A percentile compares a stretch with the other conserved stretches of the same genome.
Evolutionary conservation across 345 rosid species (phyloP).

Genomic region (Eucalyptus paniculata): DNA sequence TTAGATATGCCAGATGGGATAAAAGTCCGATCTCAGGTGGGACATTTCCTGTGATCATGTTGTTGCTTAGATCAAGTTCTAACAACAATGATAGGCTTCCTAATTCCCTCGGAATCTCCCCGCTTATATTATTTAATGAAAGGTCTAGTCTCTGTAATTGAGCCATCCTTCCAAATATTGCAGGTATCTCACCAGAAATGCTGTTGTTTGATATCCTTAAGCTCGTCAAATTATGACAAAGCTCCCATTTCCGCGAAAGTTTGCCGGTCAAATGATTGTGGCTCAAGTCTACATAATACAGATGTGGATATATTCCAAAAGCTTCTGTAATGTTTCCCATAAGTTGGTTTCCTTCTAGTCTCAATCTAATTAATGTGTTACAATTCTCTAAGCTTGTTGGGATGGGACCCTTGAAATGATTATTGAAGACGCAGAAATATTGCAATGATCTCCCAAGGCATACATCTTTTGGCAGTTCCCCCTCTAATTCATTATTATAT

Average conservation of each 20-base stretch:
- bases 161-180: too few relatives aligned
- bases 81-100: too few relatives aligned
- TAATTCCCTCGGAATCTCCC: too few relatives aligned
- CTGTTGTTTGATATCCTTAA: too few relatives aligned
- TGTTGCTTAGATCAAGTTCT: too few relatives aligned
- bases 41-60: fast-evolving
- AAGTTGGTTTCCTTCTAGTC: not conserved
- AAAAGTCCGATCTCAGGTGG: fast-evolving
- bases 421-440: fast-evolving
- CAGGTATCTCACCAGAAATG: too few relatives aligned
- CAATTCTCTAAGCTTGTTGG: not conserved
- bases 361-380: not conserved
- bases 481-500: too few relatives aligned
- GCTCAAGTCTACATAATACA: not conserved
- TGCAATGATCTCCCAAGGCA: not conserved
- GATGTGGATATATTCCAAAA: not conserved
- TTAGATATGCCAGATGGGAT: fast-evolving
- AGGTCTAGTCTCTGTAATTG: too few relatives aligned
- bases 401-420: not conserved
- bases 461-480: too few relatives aligned
- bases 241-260: too few relatives aligned
- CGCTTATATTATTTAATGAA: too few relatives aligned
- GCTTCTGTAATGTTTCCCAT: not conserved
- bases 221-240: too few relatives aligned
- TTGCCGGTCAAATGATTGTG: not conserved